phyloP scores from a whole-genome alignment of 2,329 filamentous ascomycete species.

The Trichocomaceae sp. region DNA sequence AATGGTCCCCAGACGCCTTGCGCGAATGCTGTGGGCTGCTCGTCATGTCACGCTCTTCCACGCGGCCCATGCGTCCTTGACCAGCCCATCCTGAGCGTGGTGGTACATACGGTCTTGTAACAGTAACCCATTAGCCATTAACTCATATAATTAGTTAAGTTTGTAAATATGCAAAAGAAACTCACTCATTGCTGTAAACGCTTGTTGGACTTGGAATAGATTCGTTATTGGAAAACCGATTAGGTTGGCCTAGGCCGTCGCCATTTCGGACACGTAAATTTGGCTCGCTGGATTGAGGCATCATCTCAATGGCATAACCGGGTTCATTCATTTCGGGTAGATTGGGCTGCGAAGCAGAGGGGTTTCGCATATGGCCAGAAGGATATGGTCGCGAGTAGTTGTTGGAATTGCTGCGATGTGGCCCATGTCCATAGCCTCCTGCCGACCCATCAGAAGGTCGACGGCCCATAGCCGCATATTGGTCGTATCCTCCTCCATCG shows the following conservation, averaged over 20 bases:
- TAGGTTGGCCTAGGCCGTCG: neutral
- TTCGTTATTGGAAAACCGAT: conserved; percentile 7
- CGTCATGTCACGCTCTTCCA: conserved; percentile 16
- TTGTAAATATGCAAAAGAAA: conserved; percentile 16
- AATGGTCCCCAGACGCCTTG: conserved; percentile 46
- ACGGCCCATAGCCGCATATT: conserved; percentile 27
- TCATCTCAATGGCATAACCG: conserved; percentile 73
- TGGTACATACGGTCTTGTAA: conserved; percentile 36
- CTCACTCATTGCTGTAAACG: conserved; percentile 71
- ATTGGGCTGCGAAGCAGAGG: conserved; percentile 25
- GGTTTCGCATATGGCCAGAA: conserved; percentile 21
- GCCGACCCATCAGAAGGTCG: conserved; percentile 18
- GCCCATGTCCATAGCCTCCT: conserved; percentile 39
- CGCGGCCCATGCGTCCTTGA: conserved; percentile 7
- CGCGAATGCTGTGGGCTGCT: conserved; percentile 22
- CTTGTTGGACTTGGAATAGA: conserved; percentile 58
- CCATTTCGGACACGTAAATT: conserved; percentile 16
- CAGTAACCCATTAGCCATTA: conserved; percentile 10
- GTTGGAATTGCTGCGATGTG: conserved; percentile 18
- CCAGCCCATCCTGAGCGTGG: conserved; percentile 39
- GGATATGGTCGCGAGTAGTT: conserved; percentile 23
- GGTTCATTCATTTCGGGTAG: conserved; percentile 34
- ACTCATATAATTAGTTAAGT: too few relatives aligned
- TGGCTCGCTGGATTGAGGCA: conserved; percentile 57
- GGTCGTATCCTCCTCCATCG: conserved; percentile 25